A percentile compares a stretch with the other conserved stretches of the same genome.
These are phyloP conservation scores for Plectranthus barbatus DNA, from an alignment of 257 asterid genomes.

Conservation along the genomic window DNA sequence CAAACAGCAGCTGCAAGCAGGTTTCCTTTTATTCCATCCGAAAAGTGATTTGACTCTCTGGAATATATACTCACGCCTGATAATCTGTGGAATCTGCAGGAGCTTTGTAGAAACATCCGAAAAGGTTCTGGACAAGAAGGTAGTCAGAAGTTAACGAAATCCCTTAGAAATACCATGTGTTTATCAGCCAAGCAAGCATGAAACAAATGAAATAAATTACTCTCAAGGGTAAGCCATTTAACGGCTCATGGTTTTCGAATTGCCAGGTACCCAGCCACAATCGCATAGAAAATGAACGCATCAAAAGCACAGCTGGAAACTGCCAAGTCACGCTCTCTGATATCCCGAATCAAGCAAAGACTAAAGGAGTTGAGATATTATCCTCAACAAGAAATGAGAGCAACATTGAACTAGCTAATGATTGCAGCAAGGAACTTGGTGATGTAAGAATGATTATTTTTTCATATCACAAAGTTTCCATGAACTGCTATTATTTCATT, in stretches of 20 bases:
- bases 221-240: neutral
- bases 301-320: constrained; percentile 12
- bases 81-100: constrained; percentile 41
- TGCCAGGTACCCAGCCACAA: constrained; percentile 33
- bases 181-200: constrained; percentile 11
- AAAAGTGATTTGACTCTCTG: constrained; percentile 2
- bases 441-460: constrained; percentile 40
- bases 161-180: neutral
- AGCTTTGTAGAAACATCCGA: constrained; percentile 31
- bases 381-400: constrained; percentile 33
- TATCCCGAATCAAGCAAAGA: constrained; percentile 21
- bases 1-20: constrained; percentile 42
- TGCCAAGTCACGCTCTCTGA: constrained; percentile 21
- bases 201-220: neutral
- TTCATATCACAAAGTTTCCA: neutral
- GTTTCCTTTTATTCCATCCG: constrained; percentile 25
- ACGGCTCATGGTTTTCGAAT: constrained; percentile 5
- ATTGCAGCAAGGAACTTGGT: constrained; percentile 62
- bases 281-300: constrained; percentile 21
- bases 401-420: constrained; percentile 63
- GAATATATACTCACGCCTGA: constrained; percentile 2
- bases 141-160: constrained; percentile 9
- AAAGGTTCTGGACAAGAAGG: constrained; percentile 39
- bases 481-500: neutral
- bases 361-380: constrained; percentile 35